Evolutionary conservation across 371 early-diverging fungal genomes (phyloP).

Genomic region (Smittium culicis): DNA sequence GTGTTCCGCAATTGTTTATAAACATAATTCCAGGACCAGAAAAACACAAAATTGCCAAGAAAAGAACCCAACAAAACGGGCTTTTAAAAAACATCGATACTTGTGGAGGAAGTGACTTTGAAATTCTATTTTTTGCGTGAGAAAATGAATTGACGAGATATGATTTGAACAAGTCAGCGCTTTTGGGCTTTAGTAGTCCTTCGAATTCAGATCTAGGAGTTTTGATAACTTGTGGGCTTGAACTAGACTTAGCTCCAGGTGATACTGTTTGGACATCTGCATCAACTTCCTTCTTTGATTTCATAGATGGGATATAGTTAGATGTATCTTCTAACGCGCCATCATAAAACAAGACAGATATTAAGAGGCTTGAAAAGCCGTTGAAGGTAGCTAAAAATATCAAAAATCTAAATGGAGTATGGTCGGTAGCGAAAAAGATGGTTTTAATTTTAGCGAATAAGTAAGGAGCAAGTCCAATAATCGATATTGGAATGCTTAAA

Average conservation of each 20-base stretch:
- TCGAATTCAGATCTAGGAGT: not conserved
- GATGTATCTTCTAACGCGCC: conserved; percentile 5
- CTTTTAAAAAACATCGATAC: conserved; percentile 9
- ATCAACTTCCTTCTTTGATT: not conserved
- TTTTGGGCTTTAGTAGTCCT: not conserved
- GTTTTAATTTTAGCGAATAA: conserved; percentile 45
- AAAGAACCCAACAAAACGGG: conserved; percentile 26
- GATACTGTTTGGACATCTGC: not conserved
- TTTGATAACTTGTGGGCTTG: not conserved
- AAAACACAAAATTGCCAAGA: conserved; percentile 27
- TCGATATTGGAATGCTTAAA: conserved; percentile 43
- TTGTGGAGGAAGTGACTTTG: not conserved
- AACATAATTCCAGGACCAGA: conserved; percentile 29
- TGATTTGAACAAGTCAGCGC: not conserved
- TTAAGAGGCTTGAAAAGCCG: conserved; percentile 16
- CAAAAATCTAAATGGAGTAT: conserved; percentile 21
- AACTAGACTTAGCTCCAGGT: not conserved
- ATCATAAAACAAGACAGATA: not conserved
- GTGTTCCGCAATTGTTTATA: conserved; percentile 32
- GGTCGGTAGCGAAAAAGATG: conserved; percentile 29
- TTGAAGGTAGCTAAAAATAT: conserved; percentile 22
- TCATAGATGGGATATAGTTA: not conserved
- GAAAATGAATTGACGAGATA: not conserved
- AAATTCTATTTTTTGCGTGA: not conserved
- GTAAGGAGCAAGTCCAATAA: conserved; percentile 53